Evolutionary conservation across 2,329 filamentous ascomycete species (phyloP).

Genomic region (Cladosporium austrohemisphaericum): DNA sequence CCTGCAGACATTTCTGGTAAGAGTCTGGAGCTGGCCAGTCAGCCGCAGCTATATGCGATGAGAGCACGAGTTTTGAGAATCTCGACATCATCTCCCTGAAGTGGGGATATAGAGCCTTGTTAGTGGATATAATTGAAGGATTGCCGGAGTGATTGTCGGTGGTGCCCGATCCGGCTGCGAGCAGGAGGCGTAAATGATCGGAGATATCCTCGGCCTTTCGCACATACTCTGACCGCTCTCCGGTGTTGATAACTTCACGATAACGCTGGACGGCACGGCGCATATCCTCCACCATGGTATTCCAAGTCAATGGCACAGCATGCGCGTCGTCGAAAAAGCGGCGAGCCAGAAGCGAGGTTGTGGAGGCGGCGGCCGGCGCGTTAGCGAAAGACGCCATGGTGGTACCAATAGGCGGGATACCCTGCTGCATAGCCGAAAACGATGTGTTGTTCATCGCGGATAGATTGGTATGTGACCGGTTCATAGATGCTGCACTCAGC

Average conservation of each 20-base stretch:
- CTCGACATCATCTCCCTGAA: constrained; percentile 99
- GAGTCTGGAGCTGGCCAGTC: constrained; percentile 95
- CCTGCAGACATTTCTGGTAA: constrained; percentile 88
- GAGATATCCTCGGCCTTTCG: constrained; percentile 96
- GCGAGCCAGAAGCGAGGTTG: constrained; percentile 57
- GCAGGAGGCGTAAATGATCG: constrained; percentile 84
- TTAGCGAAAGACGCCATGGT: constrained; percentile 55
- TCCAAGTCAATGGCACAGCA: constrained; percentile 80
- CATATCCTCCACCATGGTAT: constrained; percentile 86
- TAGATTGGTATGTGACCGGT: constrained; percentile 55
- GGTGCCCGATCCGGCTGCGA: constrained; percentile 94
- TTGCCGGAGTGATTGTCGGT: constrained; percentile 99
- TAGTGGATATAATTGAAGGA: constrained; percentile 97
- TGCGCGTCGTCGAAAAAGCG: constrained; percentile 91
- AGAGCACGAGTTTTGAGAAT: constrained; percentile 97
- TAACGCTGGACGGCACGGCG: constrained; percentile 85
- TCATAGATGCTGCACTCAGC: constrained; percentile 66
- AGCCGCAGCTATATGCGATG: constrained; percentile 92
- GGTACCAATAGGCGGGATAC: constrained; percentile 48
- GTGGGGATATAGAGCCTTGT: constrained; percentile 94
- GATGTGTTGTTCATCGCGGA: constrained; percentile 43
- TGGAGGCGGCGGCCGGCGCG: constrained; percentile 36
- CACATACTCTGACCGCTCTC: constrained; percentile 84
- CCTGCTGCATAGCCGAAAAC: constrained; percentile 42
- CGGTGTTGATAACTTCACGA: constrained; percentile 79